Evolutionary conservation across 352 stramenopile species (phyloP).

Genomic region (Phytophthora pini): DNA sequence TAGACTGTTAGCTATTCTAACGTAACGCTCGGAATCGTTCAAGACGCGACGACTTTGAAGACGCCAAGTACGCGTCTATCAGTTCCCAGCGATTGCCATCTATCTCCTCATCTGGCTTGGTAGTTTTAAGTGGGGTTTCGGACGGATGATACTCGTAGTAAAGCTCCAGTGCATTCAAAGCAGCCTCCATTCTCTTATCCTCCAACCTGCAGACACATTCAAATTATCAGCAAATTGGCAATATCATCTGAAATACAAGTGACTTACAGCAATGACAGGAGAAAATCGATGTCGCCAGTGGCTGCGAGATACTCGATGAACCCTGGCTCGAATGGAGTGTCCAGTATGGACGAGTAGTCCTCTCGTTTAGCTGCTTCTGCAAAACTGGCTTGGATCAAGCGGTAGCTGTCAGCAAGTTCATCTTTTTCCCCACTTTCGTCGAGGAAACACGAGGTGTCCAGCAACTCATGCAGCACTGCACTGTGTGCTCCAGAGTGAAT

Average conservation of each 20-base stretch:
- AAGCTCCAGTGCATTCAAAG: slow-evolving; percentile 44
- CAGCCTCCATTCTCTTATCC: slow-evolving; percentile 47
- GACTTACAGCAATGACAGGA: slow-evolving; percentile 41
- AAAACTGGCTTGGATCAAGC: slow-evolving; percentile 51
- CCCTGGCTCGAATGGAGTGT: slow-evolving; percentile 46
- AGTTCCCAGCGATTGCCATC: slow-evolving; percentile 25
- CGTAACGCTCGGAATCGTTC: slow-evolving; percentile 22
- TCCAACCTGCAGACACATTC: slow-evolving; percentile 34
- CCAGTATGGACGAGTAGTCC: slow-evolving; percentile 32
- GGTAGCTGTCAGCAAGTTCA: slow-evolving; percentile 42
- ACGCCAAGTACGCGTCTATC: slow-evolving; percentile 26
- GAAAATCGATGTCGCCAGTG: slow-evolving; percentile 39
- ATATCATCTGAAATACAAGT: not conserved
- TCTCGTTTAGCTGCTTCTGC: slow-evolving; percentile 39
- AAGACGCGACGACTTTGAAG: slow-evolving; percentile 25
- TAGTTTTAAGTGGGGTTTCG: slow-evolving; percentile 3
- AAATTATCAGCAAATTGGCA: slow-evolving; percentile 3
- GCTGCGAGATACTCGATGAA: slow-evolving; percentile 63
- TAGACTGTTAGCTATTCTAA: slow-evolving; percentile 23
- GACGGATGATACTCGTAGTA: slow-evolving; percentile 47
- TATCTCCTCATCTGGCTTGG: not conserved
- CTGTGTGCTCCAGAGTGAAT: slow-evolving; percentile 54
- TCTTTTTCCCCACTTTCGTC: slow-evolving; percentile 19
- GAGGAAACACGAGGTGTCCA: slow-evolving; percentile 42
- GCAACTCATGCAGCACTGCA: slow-evolving; percentile 48